phyloP scores from a whole-genome alignment of 495 filamentous ascomycete genomes.

The Pyronema omphalodes region DNA sequence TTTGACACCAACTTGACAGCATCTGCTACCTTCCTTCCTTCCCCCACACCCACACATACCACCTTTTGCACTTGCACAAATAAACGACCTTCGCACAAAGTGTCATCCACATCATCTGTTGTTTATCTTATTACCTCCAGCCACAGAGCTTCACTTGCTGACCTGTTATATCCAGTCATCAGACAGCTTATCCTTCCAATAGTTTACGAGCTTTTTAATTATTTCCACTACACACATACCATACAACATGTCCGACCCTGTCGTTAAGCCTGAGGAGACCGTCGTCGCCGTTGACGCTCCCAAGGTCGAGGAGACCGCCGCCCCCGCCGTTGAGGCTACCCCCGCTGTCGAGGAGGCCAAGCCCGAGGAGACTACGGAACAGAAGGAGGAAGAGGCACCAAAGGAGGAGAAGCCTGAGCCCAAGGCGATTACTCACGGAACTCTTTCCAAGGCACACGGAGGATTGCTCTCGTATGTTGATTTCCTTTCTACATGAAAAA shows the following conservation, averaged over 20 bases:
- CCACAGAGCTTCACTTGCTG: conserved; percentile 5
- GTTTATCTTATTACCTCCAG: background rate
- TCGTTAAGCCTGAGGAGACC: conserved; percentile 30
- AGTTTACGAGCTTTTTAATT: conserved; percentile 3
- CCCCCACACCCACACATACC: too few species aligned
- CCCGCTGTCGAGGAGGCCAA: conserved; percentile 30
- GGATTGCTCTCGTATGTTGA: conserved; percentile 78
- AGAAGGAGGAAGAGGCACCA: conserved; percentile 27
- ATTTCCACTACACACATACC: conserved; percentile 4
- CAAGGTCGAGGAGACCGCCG: conserved; percentile 29
- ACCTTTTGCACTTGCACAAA: too few species aligned
- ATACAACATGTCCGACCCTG: conserved; percentile 18
- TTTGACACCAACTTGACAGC: too few species aligned
- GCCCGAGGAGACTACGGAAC: conserved; percentile 28
- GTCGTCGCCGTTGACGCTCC: conserved; percentile 29
- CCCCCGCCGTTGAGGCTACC: conserved; percentile 27
- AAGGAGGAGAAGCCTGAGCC: conserved; percentile 35
- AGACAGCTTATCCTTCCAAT: background rate
- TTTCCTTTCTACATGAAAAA: background rate
- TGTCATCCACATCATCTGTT: background rate
- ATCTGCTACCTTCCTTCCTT: too few species aligned
- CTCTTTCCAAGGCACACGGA: conserved; percentile 14
- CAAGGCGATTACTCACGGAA: conserved; percentile 53
- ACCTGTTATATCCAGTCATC: background rate
- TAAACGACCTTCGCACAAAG: too few species aligned